Percentiles rank a stretch among this genome's conserved stretches.
These are phyloP conservation scores for Pneumocystis carinii DNA, from an alignment of 1,139 yeast genomes.

Conservation along the genomic window DNA sequence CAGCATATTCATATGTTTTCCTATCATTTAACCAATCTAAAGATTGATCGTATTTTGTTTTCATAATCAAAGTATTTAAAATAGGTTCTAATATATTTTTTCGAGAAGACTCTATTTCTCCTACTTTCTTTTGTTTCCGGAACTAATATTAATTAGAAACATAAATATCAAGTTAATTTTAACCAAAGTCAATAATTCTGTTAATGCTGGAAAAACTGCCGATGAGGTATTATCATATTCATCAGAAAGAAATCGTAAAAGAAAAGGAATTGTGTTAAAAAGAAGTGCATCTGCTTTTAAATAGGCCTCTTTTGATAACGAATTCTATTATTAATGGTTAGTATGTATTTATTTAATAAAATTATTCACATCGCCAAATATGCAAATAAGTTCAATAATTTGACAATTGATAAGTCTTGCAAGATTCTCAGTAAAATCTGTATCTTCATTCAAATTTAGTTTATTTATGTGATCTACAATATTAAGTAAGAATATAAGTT, in stretches of 20 bases:
- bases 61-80: conserved; percentile 53
- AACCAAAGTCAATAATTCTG: conserved; percentile 54
- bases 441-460: conserved; percentile 29
- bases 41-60: conserved; percentile 65
- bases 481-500: conserved; percentile 54
- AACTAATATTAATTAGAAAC: conserved; percentile 16
- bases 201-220: conserved; percentile 68
- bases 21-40: conserved; percentile 45
- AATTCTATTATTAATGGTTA: background rate
- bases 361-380: conserved; percentile 37
- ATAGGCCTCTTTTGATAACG: conserved; percentile 22
- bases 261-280: conserved; percentile 55
- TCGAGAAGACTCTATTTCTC: conserved; percentile 24
- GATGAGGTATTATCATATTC: conserved; percentile 81
- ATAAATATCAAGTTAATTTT: conserved; percentile 28
- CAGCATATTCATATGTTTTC: conserved; percentile 49
- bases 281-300: conserved; percentile 35
- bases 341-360: background rate
- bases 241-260: conserved; percentile 54
- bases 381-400: conserved; percentile 57
- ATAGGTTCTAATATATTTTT: conserved; percentile 44
- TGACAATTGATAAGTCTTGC: conserved; percentile 63
- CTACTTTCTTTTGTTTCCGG: conserved; percentile 17
- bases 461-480: conserved; percentile 40
- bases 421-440: conserved; percentile 62